Conservation (phyloP, 176 grass and related monocot species). For the Ensete glaucum region DNA sequence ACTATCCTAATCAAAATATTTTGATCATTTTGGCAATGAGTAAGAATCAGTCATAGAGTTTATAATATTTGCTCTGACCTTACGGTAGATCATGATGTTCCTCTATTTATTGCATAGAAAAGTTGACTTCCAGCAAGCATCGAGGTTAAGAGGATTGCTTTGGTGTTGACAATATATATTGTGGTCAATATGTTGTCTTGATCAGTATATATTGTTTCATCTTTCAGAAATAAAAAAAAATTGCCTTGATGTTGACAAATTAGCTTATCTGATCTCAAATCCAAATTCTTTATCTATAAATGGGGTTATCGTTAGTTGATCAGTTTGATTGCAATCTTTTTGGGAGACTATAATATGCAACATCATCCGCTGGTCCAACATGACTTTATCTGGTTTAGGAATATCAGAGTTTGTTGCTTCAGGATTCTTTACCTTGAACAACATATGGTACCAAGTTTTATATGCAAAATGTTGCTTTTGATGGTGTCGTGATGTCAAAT, state of each 20-base stretch:
- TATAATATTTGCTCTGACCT: not conserved
- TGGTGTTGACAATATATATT: no score
- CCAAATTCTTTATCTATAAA: no score
- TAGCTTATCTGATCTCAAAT: no score
- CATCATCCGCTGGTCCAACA: not conserved
- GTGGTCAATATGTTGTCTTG: not conserved
- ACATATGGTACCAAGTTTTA: no score
- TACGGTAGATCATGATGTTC: not conserved
- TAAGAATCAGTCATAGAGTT: no score
- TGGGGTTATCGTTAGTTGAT: no score
- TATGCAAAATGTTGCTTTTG: no score
- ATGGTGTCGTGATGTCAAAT: no score
- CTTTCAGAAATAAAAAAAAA: not conserved
- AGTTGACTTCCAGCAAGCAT: not conserved
- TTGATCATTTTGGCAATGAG: not conserved
- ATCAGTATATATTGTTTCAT: not conserved
- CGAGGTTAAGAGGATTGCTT: not conserved
- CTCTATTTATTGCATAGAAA: not conserved
- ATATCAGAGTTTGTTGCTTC: not conserved
- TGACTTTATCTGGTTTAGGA: not conserved
- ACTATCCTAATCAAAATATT: not conserved
- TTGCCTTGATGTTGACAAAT: not conserved
- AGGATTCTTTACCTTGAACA: no score
- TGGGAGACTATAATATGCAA: no score
- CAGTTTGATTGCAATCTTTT: no score